Evolutionary conservation across 2,329 filamentous ascomycete species (phyloP).

Genomic region (Daldinia sp.): DNA sequence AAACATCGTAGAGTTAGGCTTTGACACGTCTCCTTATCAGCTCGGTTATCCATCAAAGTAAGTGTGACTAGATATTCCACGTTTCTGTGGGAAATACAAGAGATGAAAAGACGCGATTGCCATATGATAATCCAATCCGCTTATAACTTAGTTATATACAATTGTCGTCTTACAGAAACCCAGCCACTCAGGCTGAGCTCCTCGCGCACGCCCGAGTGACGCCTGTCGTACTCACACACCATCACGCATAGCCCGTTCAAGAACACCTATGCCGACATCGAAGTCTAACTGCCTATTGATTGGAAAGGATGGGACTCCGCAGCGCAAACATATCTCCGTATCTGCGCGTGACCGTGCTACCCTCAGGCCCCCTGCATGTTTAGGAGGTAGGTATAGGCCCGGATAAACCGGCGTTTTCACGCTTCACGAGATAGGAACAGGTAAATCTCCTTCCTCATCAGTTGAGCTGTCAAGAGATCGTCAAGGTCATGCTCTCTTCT

Average conservation of each 20-base stretch:
- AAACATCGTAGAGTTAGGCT: neutral
- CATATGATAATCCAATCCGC: neutral
- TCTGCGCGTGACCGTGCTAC: neutral
- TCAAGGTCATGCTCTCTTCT: neutral
- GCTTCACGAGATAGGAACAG: neutral
- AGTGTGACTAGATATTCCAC: neutral
- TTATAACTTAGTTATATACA: neutral
- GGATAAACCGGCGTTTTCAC: neutral
- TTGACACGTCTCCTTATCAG: neutral
- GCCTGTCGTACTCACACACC: neutral
- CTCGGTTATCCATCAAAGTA: neutral
- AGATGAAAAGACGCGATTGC: neutral
- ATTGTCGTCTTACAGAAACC: neutral
- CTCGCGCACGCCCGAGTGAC: neutral
- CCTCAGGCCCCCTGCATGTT: neutral
- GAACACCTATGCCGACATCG: neutral
- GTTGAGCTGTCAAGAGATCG: neutral
- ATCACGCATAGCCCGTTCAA: neutral
- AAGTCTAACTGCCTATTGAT: slow-evolving; percentile 1
- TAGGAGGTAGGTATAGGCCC: neutral
- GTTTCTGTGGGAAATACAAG: neutral
- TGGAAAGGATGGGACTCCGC: neutral
- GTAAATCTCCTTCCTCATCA: neutral
- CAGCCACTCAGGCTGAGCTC: neutral
- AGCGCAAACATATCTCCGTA: slow-evolving; percentile 4